Conservation (phyloP, 1,284 basidiomycete genomes). For the Amylostereum areolatum region DNA sequence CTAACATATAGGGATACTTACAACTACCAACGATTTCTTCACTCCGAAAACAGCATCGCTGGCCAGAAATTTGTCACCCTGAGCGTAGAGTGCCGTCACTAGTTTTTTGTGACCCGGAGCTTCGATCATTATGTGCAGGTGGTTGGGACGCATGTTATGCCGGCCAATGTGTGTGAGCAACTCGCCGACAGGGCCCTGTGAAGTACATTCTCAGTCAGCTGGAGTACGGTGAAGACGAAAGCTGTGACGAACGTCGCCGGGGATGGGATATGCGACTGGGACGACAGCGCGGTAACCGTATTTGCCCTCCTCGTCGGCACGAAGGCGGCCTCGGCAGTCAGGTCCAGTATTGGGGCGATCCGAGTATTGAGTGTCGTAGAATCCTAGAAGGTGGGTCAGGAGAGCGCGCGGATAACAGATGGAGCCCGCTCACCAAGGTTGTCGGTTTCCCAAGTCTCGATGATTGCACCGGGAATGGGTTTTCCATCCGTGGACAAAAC, state of each 20-base stretch:
- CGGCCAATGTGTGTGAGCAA: conserved; percentile 54
- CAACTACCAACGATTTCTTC: conserved; percentile 54
- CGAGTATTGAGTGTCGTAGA: conserved; percentile 62
- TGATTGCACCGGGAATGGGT: conserved; percentile 59
- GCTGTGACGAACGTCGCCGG: conserved; percentile 49
- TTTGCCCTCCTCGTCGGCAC: conserved; percentile 55
- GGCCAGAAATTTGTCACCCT: conserved; percentile 58
- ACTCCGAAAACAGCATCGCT: conserved; percentile 80
- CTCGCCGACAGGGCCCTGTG: conserved; percentile 66
- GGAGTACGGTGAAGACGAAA: background rate
- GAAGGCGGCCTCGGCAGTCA: conserved; percentile 75
- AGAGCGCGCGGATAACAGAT: background rate
- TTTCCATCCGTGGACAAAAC: conserved; percentile 61
- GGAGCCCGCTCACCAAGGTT: conserved; percentile 49
- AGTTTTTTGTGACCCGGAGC: conserved; percentile 70
- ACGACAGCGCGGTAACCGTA: conserved; percentile 75
- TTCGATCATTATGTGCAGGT: conserved; percentile 71
- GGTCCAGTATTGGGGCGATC: conserved; percentile 41
- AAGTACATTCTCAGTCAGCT: background rate
- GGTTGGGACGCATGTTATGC: conserved; percentile 76
- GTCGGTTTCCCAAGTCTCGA: conserved; percentile 90
- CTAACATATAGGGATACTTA: conserved; percentile 23
- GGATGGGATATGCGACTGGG: conserved; percentile 77
- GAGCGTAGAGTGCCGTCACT: conserved; percentile 70
- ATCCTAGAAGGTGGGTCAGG: conserved; percentile 25